Conservation (phyloP, 768 basidiomycete species). For the Russula abietina region DNA sequence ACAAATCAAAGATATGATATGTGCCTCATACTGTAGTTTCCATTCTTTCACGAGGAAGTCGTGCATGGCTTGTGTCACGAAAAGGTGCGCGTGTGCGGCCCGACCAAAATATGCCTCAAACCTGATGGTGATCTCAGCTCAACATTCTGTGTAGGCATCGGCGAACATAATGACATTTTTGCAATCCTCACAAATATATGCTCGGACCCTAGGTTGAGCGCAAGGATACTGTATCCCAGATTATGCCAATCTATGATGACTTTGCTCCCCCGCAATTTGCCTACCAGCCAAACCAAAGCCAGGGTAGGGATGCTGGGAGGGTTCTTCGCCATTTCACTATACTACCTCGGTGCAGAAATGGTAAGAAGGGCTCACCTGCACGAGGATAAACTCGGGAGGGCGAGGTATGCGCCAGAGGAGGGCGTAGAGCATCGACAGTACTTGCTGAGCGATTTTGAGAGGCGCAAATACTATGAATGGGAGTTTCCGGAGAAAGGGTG, state of each 20-base stretch:
- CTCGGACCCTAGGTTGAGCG: slow-evolving; percentile 62
- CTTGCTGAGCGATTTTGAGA: slow-evolving; percentile 71
- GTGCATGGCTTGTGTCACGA: slow-evolving; percentile 87
- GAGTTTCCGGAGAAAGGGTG: slow-evolving; percentile 42
- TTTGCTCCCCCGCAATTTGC: slow-evolving; percentile 62
- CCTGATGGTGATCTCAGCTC: slow-evolving; percentile 38
- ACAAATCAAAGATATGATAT: neutral
- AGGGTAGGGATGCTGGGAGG: slow-evolving; percentile 95
- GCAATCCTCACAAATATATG: slow-evolving; percentile 72
- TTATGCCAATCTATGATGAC: slow-evolving; percentile 99
- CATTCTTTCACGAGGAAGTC: slow-evolving; percentile 64
- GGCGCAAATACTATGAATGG: slow-evolving; percentile 75
- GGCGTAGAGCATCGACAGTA: slow-evolving; percentile 51
- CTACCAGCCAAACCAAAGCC: slow-evolving; percentile 73
- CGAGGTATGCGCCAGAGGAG: slow-evolving; percentile 54
- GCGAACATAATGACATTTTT: slow-evolving; percentile 48
- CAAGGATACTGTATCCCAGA: slow-evolving; percentile 89
- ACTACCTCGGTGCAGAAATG: neutral
- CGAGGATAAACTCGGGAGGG: slow-evolving; percentile 80
- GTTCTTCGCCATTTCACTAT: slow-evolving; percentile 50
- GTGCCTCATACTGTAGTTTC: slow-evolving; percentile 59
- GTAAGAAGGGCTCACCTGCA: slow-evolving; percentile 58
- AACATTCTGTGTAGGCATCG: slow-evolving; percentile 3
- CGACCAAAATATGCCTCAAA: slow-evolving; percentile 80
- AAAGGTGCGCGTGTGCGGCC: slow-evolving; percentile 81